Base-by-base conservation (phyloP, 176 grass and related monocot species). In the Elymus sibiricus region DNA sequence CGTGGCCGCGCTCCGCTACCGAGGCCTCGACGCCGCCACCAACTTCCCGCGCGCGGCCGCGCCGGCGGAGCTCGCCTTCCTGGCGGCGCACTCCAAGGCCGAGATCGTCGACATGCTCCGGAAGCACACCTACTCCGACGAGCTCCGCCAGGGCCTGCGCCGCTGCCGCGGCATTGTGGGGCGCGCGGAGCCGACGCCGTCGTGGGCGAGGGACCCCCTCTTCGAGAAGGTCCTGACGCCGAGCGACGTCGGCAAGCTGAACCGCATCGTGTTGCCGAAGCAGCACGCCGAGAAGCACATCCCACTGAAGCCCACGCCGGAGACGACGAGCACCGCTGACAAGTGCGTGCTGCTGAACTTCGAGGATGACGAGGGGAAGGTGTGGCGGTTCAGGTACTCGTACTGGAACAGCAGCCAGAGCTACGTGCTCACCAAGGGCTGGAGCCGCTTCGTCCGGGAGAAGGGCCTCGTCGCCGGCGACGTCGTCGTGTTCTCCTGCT, bases 381-480 rank as follows among this genome's bases (percentile, higher is more conserved):
- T 95, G 47, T 94, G 92, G 92, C 43, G 82, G 25, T 94, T 94
- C 84, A 10, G 92, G 28, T 94, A 94, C 89, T 94, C 89, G 9
- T 97, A 97, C 84, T 97, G 94, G 94, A 91, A 83, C 74, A 97
- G 94, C 77, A 97, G 94, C 87, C 94, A 90, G 87, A 97, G 94
- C 88, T 97, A 97, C 74, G 94, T 94, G 75, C 86, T 97, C 47
- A 94, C 94, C 59, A 94, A 92, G 63, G 94, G 94, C 0, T 97
- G 92, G 94, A 97, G 90, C 86, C 88, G 88, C 8, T 97, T 92
- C 82, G 91, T 97, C 79, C 64, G 89, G 89, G 94, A 97, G 87
- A 97, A 97, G 85, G 78, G 77, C 4, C 86, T 95, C 74, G 76
- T 83, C 14, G 91, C 94, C 22, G 93, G 93, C 12, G 90, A 95